Conservation (phyloP, 345 rosid species). For the Sisymbrium irio region DNA sequence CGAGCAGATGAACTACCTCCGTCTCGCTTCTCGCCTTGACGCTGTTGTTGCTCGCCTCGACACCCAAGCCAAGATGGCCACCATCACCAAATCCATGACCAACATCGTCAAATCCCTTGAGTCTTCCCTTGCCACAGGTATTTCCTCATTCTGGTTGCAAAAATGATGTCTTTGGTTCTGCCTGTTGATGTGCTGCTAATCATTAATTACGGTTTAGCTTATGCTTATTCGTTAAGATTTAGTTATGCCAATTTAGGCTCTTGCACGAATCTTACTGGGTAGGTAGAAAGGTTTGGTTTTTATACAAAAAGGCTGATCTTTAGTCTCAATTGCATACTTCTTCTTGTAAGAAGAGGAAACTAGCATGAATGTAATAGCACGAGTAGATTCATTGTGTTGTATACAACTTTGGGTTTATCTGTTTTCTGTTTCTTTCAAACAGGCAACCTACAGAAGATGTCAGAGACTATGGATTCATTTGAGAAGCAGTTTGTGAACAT, state of each 20-base stretch:
- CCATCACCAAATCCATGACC: conserved; percentile 86
- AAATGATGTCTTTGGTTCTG: neutral
- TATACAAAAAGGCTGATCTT: neutral
- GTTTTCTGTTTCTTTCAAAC: conserved; percentile 1
- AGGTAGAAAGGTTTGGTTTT: neutral
- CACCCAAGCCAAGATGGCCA: conserved; percentile 94
- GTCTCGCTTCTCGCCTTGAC: conserved; percentile 87
- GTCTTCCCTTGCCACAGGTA: conserved; percentile 81
- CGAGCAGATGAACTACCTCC: conserved; percentile 98
- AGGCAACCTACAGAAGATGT: conserved; percentile 99
- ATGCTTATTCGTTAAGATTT: neutral
- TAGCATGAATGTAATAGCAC: neutral
- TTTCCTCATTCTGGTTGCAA: neutral
- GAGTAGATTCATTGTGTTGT: neutral
- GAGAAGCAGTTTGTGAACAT: conserved; percentile 99
- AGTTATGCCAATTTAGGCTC: neutral
- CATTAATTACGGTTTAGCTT: neutral
- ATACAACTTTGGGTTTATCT: neutral
- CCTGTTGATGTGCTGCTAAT: neutral
- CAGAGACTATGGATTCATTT: conserved; percentile 96
- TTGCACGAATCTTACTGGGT: neutral
- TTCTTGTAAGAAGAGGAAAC: neutral
- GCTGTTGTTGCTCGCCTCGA: conserved; percentile 95
- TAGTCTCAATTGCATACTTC: neutral
- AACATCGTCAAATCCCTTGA: conserved; percentile 93